Conservation (phyloP, 2,329 filamentous ascomycete species). For the Venturia asperata region DNA sequence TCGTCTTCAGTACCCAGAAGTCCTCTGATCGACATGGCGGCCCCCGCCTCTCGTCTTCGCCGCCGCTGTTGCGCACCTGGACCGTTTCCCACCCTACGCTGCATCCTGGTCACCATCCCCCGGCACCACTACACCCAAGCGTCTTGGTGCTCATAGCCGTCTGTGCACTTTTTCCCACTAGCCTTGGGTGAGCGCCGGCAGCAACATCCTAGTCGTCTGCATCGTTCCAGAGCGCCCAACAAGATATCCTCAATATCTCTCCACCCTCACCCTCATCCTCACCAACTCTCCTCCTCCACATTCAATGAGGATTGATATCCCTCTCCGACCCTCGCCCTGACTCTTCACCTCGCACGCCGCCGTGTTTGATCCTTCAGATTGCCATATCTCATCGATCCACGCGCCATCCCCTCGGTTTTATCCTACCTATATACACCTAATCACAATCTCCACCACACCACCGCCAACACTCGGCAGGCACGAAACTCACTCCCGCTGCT, state of each 20-base stretch:
- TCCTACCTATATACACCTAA: neutral
- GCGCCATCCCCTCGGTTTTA: neutral
- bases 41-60: neutral
- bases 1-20: neutral
- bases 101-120: neutral
- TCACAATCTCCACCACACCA: neutral
- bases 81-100: neutral
- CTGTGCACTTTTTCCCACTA: neutral
- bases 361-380: neutral
- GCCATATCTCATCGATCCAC: neutral
- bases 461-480: neutral
- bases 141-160: neutral
- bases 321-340: neutral
- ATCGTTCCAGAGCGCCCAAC: constrained; percentile 9
- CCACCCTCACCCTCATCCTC: neutral
- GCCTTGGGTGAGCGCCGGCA: neutral
- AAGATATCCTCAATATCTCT: constrained; percentile 4
- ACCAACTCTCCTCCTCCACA: neutral
- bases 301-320: constrained; percentile 10
- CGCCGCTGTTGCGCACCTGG: neutral
- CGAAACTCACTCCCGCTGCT: neutral
- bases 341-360: neutral
- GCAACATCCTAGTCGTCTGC: neutral
- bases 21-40: neutral
- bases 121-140: neutral